phyloP scores from a whole-genome alignment of 306 rosid genomes.

The Medicago ruthenica region DNA sequence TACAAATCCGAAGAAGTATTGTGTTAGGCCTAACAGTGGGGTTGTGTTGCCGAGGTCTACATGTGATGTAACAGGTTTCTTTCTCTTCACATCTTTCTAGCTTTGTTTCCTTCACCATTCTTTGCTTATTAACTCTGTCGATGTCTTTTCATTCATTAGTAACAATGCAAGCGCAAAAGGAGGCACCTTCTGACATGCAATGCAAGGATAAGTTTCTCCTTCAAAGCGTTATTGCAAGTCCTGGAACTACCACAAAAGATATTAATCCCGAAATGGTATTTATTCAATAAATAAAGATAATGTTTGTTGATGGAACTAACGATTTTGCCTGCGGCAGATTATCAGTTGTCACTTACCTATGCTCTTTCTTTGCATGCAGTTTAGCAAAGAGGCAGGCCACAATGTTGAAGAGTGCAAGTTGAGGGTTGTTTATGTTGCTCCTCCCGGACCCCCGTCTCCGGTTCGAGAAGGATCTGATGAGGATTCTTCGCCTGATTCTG shows the following conservation, averaged over 20 bases:
- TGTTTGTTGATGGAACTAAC: constrained; percentile 8
- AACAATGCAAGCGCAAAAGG: constrained; percentile 96
- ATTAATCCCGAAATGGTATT: constrained; percentile 76
- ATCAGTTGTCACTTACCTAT: not conserved
- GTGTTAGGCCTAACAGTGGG: constrained; percentile 96
- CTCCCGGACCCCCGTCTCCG: constrained; percentile 83
- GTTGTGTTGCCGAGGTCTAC: constrained; percentile 86
- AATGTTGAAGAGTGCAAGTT: constrained; percentile 79
- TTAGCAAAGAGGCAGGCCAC: constrained; percentile 78
- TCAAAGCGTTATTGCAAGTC: constrained; percentile 67
- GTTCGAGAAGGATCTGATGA: constrained; percentile 93
- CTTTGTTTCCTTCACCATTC: not conserved
- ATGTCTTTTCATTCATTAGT: constrained; percentile 52
- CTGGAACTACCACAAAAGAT: constrained; percentile 69
- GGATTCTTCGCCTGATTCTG: constrained; percentile 82
- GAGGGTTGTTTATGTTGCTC: constrained; percentile 82
- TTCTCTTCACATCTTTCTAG: constrained; percentile 22
- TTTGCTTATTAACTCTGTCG: constrained; percentile 10
- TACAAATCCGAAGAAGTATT: constrained; percentile 91
- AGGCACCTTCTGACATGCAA: constrained; percentile 74
- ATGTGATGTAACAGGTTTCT: constrained; percentile 75
- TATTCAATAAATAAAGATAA: not conserved
- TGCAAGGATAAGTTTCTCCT: constrained; percentile 95
- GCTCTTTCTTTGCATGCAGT: constrained; percentile 51
- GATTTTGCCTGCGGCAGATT: not conserved